Conservation (phyloP, 2,329 filamentous ascomycete species). For the Tolypocladium nubicola region DNA sequence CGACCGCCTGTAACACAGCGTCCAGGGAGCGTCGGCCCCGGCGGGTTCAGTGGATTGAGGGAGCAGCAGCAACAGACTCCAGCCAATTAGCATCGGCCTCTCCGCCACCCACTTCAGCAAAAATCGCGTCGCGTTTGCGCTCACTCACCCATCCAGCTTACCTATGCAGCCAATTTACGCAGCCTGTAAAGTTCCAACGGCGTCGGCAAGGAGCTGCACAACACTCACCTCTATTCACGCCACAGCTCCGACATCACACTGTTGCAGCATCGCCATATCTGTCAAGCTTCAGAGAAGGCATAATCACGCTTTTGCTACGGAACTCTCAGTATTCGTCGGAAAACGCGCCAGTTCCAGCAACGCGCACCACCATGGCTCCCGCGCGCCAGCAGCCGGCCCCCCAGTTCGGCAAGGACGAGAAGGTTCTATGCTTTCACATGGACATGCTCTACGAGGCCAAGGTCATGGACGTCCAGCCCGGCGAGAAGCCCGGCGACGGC, state of each 20-base stretch:
- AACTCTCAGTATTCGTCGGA: background rate
- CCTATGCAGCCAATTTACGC: constrained; percentile 8
- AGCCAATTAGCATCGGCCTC: background rate
- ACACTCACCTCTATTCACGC: background rate
- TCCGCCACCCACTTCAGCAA: background rate
- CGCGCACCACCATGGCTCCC: constrained; percentile 25
- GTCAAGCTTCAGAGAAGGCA: background rate
- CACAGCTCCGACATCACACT: background rate
- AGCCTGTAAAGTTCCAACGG: background rate
- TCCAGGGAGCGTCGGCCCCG: no score
- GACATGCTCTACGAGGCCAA: constrained; percentile 97
- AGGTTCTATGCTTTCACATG: constrained; percentile 92
- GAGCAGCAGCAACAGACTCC: background rate
- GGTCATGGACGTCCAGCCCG: constrained; percentile 66
- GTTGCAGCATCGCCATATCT: background rate
- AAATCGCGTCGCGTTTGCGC: background rate
- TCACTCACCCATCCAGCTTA: background rate
- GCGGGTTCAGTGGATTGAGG: background rate
- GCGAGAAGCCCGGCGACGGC: constrained; percentile 57
- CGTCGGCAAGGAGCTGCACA: background rate
- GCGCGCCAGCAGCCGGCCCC: constrained; percentile 31
- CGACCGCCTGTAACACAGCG: background rate
- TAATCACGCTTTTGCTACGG: background rate
- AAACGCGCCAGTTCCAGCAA: background rate
- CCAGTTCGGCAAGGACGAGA: constrained; percentile 68